These are phyloP conservation scores for Fomitopsis schrenkii DNA, from an alignment of 1,284 basidiomycete species.

Conservation along the genomic window DNA sequence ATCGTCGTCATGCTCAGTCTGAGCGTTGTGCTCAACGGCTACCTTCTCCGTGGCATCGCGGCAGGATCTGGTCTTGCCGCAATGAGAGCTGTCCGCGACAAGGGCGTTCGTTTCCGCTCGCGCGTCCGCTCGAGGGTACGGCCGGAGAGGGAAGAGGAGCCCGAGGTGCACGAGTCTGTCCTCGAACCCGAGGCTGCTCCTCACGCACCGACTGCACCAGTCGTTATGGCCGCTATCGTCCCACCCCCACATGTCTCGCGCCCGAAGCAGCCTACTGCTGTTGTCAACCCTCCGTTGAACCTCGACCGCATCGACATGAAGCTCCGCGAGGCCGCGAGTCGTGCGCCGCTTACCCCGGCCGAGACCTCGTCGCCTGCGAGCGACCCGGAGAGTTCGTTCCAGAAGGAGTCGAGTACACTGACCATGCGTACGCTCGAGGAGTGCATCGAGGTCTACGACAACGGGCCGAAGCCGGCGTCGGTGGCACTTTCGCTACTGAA, in stretches of 20 bases:
- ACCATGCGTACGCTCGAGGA: conserved; percentile 67
- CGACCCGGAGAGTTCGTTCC: conserved; percentile 5
- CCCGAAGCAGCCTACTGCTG: conserved; percentile 15
- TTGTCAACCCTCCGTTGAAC: conserved; percentile 24
- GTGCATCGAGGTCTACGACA: conserved; percentile 83
- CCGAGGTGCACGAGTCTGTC: conserved; percentile 16
- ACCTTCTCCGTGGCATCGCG: conserved; percentile 82
- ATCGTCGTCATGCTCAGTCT: conserved; percentile 87
- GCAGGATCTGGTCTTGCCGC: conserved; percentile 28
- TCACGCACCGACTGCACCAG: conserved; percentile 9
- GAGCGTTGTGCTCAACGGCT: conserved; percentile 91
- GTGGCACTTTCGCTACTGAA: conserved; percentile 60
- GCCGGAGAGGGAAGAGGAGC: conserved; percentile 22
- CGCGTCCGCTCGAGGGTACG: conserved; percentile 17
- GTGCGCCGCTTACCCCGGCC: conserved; percentile 14
- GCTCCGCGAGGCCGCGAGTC: conserved; percentile 27
- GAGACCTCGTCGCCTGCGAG: conserved; percentile 14
- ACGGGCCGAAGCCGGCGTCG: conserved; percentile 67
- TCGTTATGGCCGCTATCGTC: conserved; percentile 14
- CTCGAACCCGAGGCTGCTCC: neutral
- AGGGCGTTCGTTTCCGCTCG: conserved; percentile 26
- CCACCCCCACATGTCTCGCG: conserved; percentile 18
- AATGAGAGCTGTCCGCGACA: conserved; percentile 20
- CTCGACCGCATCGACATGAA: conserved; percentile 32
- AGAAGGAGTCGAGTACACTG: neutral